Evolutionary conservation across 2,329 filamentous ascomycete species (phyloP), one percentile per base, ranked within the genome.

Genomic region (Hypomyces perniciosus): DNA sequence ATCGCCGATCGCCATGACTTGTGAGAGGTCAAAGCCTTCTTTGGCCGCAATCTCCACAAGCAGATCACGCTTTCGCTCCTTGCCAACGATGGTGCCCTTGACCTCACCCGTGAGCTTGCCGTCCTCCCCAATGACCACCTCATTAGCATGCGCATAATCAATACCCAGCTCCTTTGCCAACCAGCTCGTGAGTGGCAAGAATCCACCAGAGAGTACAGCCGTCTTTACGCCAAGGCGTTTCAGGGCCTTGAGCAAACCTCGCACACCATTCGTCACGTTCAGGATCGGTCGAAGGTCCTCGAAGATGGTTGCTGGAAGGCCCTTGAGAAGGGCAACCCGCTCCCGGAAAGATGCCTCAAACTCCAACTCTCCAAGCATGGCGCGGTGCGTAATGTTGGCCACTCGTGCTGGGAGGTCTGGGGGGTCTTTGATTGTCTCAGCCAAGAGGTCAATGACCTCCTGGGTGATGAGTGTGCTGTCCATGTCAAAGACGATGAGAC

Each of bases 401-500:
- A 99, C 92, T 61, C 88, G 76, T 48, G 83, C 83, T 60, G 89
- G 83, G n/a, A 95, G 79, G 47, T 90, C 88, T 2, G 80, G 70
- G 64, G 79, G 72, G 69, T 87, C 72, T 44, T 71, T 75, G 61
- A 96, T 82, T 35, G 86, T 86, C 48, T 86, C 84, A 4, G 93
- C 93, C 51, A 99, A 85, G 62, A 97, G 84, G 68, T 99, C 93
- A 65, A 99, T 97, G 54, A 96, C 91, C 72, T 99, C 93, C 68
- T 99, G 91, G 48, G 92, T 87, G 66, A 99, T 97, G 54, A 99
- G 79, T 0, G 93, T 99, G 68, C 87, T 93, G 72, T 99, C 93
- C 93, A 99, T 99, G 68, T 99, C 93, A 64, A 99, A 99, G 31
- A 96, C 89, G 4, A 92, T 90, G 8, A 97, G 76, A 7, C 92